Evolutionary conservation across 768 basidiomycete genomes (phyloP), one percentile per base, ranked within the genome.

Genomic region (Collybia nuda): DNA sequence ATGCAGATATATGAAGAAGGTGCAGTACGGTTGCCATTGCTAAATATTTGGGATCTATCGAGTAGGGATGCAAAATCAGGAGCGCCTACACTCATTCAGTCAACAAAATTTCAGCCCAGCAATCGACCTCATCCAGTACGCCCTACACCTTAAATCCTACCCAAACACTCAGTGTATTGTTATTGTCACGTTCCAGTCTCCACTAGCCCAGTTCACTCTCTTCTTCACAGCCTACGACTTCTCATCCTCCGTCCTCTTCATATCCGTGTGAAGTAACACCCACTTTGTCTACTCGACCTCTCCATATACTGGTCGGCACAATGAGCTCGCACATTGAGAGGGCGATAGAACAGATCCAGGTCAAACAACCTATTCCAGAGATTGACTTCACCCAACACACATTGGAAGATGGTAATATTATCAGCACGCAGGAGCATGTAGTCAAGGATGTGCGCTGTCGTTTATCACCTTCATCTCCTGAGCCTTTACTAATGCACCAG

Each of bases 391-490:
- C 48, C 51, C 54, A 50, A 39, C 40, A 29, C 52, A 52, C 29
- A 39, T 21, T 96, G 53, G 97, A 98, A 52, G 94, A 97, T 70
- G 97, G 97, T 21, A 87, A 81, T 60, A 77, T 85, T 44, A 88
- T 97, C 62, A 90, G 85, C 70, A 98, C 97, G 9, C 91, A 93
- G 61, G 95, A 98, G 69, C 83, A 96, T 58, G 92, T 97, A 40
- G 84, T 98, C 63, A 98, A 98, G 71, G 96, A 98, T 74, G 94
- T 96, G 58, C 58, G 85, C 70, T 21, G 19, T 26, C n/a, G 21
- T 32, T 24, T 24, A n/a, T n/a, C n/a, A n/a, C 24, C n/a, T 40
- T 24, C 36, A 24, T 37, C 40, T 9, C 17, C 15, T 15, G 22
- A 29, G 44, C 38, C 19, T 43, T 26, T 37, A 24, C 28, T 47